Percentiles rank a stretch among this genome's conserved stretches.
Conservation (phyloP, 169 alveolate species). For the Sarcocystis neurona region DNA sequence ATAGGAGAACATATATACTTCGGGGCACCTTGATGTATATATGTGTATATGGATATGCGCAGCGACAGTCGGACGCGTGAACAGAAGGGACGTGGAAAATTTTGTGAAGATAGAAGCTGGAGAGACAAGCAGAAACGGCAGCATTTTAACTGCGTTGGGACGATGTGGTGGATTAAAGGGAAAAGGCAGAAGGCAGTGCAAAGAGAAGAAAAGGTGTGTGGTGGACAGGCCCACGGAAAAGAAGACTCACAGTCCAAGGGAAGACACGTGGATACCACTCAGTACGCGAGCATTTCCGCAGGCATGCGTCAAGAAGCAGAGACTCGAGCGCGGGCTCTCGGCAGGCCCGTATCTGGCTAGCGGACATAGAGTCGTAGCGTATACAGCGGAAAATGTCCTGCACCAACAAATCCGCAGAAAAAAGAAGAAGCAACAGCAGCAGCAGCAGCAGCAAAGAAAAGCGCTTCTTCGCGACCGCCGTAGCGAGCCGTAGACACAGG, state of each 20-base stretch:
- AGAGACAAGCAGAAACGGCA: no score
- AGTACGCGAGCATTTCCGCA: constrained; percentile 18
- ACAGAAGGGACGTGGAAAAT: no score
- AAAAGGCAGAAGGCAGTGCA: no score
- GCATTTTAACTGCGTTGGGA: no score
- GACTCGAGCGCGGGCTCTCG: constrained; percentile 42
- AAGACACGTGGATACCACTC: constrained; percentile 48
- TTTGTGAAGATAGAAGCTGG: no score
- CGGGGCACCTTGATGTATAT: no score
- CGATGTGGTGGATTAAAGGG: no score
- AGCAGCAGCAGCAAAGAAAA: neutral
- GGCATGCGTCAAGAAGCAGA: constrained; percentile 44
- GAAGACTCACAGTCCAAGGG: constrained; percentile 53
- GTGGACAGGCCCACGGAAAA: neutral
- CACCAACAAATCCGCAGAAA: neutral
- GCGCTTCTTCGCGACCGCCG: no score
- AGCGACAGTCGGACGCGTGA: no score
- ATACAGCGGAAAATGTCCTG: constrained; percentile 41
- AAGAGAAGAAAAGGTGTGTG: neutral
- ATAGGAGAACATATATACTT: no score
- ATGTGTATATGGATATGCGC: no score
- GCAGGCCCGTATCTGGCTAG: constrained; percentile 5
- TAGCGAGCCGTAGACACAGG: no score
- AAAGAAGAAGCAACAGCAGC: constrained; percentile 4
- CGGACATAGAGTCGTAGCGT: constrained; percentile 55